phyloP scores from a whole-genome alignment of 805 yeast genomes.

The Kluyveromyces nonfermentans region DNA sequence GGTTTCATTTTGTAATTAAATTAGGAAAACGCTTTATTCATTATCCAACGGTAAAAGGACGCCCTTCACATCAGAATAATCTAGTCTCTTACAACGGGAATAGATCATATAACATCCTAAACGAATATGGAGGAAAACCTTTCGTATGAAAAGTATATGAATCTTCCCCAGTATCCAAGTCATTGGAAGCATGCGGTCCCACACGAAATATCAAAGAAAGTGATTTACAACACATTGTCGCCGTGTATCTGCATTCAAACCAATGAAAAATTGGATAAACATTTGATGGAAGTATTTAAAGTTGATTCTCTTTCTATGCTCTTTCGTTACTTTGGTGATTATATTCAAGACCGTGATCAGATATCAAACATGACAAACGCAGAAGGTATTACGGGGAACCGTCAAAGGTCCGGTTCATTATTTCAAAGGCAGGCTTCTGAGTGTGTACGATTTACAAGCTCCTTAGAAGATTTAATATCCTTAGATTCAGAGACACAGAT shows the following conservation, averaged over 20 bases:
- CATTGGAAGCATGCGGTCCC: slow-evolving; percentile 21
- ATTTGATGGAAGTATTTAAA: slow-evolving; percentile 17
- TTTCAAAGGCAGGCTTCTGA: slow-evolving; percentile 28
- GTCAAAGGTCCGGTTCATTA: slow-evolving; percentile 26
- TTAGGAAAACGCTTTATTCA: neutral
- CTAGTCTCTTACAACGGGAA: too few relatives aligned
- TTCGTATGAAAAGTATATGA: slow-evolving; percentile 26
- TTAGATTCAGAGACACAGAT: slow-evolving; percentile 1
- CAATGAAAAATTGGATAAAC: slow-evolving; percentile 21
- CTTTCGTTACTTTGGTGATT: slow-evolving; percentile 27
- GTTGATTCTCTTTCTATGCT: slow-evolving; percentile 26
- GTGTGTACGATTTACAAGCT: slow-evolving; percentile 44
- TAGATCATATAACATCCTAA: too few relatives aligned
- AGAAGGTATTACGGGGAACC: slow-evolving; percentile 5
- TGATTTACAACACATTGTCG: slow-evolving; percentile 26
- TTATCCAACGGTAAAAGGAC: too few relatives aligned
- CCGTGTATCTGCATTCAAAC: slow-evolving; percentile 28
- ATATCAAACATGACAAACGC: slow-evolving; percentile 2
- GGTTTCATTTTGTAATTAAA: neutral
- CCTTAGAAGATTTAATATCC: slow-evolving; percentile 29
- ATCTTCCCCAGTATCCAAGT: slow-evolving; percentile 21
- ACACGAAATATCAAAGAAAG: slow-evolving; percentile 24
- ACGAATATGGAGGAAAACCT: slow-evolving; percentile 2
- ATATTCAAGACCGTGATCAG: slow-evolving; percentile 28
- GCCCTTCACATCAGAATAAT: too few relatives aligned